These are phyloP conservation scores for Moringa oleifera DNA, from an alignment of 345 rosid species.

Conservation along the genomic window DNA sequence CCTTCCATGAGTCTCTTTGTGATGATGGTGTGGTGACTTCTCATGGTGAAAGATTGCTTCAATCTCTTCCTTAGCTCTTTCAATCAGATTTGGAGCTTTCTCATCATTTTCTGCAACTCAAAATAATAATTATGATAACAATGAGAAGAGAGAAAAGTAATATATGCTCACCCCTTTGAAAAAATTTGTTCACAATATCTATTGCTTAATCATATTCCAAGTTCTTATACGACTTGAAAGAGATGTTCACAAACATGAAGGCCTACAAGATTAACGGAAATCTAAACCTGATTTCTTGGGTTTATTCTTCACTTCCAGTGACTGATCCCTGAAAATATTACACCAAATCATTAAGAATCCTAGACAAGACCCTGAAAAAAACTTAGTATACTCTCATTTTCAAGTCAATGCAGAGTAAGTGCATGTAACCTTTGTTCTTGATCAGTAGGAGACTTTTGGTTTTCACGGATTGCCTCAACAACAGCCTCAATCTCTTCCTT, in stretches of 20 bases:
- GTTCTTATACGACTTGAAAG: no score
- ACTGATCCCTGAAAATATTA: conserved; percentile 37
- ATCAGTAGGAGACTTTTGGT: conserved; percentile 20
- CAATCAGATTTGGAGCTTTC: conserved; percentile 2
- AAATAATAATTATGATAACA: no score
- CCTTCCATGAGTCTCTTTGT: conserved; percentile 13
- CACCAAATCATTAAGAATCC: background rate
- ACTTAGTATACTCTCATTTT: background rate
- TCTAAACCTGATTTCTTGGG: conserved; percentile 32
- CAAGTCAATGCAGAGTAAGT: background rate
- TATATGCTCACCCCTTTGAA: no score
- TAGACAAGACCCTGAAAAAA: background rate
- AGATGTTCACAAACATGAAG: no score
- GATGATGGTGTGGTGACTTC: conserved; percentile 7
- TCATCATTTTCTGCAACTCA: background rate
- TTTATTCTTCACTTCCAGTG: conserved; percentile 21
- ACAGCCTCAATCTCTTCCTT: conserved; percentile 69
- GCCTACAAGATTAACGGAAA: no score
- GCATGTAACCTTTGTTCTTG: conserved; percentile 26
- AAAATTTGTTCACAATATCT: no score
- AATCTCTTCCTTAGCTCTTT: conserved; percentile 18
- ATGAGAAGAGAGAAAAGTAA: conserved; percentile 14
- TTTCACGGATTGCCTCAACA: conserved; percentile 35
- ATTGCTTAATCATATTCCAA: no score
- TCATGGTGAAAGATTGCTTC: conserved; percentile 10